Percentiles rank a stretch among this genome's conserved stretches.
Evolutionary conservation across 202 grass and related monocot species (phyloP).

Genomic region (Eragrostis tef): DNA sequence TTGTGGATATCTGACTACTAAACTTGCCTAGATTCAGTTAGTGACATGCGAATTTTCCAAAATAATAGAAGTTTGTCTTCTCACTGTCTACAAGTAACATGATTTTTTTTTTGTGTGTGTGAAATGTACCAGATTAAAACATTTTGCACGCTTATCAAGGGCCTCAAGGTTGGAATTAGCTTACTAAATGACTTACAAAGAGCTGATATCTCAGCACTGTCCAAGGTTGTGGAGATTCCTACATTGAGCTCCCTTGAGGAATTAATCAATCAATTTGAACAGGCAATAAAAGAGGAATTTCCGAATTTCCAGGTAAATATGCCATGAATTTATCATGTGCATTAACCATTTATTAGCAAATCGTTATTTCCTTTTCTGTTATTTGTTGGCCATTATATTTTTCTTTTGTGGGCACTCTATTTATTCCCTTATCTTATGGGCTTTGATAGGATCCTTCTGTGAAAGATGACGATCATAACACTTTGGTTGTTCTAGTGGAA

Average conservation of each 20-base stretch:
- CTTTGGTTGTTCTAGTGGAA: slow-evolving; percentile 66
- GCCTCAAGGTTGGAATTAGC: slow-evolving; percentile 68
- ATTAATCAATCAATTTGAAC: slow-evolving; percentile 66
- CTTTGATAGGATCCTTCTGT: slow-evolving; percentile 66
- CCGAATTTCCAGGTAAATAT: slow-evolving; percentile 68
- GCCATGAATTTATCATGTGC: no score
- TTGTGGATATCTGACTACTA: not conserved
- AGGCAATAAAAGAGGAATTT: slow-evolving; percentile 64
- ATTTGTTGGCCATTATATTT: slow-evolving; percentile 33
- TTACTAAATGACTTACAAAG: slow-evolving; percentile 70
- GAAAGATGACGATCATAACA: slow-evolving; percentile 62
- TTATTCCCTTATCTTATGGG: slow-evolving; percentile 35
- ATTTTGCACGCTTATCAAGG: slow-evolving; percentile 82
- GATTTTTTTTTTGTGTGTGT: slow-evolving; percentile 10
- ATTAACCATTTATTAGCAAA: slow-evolving; percentile 11
- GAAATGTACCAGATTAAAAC: slow-evolving; percentile 74
- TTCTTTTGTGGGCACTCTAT: slow-evolving; percentile 29
- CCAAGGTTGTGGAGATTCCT: slow-evolving; percentile 71
- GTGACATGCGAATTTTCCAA: not conserved
- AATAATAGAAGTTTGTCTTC: slow-evolving; percentile 30
- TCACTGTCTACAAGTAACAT: slow-evolving; percentile 10
- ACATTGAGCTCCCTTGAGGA: slow-evolving; percentile 64
- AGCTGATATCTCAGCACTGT: slow-evolving; percentile 63
- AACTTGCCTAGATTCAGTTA: slow-evolving; percentile 29
- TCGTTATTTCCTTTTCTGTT: slow-evolving; percentile 41